Base-by-base conservation (phyloP, 1,284 basidiomycete genomes). In the Sanghuangporus weigelae region DNA sequence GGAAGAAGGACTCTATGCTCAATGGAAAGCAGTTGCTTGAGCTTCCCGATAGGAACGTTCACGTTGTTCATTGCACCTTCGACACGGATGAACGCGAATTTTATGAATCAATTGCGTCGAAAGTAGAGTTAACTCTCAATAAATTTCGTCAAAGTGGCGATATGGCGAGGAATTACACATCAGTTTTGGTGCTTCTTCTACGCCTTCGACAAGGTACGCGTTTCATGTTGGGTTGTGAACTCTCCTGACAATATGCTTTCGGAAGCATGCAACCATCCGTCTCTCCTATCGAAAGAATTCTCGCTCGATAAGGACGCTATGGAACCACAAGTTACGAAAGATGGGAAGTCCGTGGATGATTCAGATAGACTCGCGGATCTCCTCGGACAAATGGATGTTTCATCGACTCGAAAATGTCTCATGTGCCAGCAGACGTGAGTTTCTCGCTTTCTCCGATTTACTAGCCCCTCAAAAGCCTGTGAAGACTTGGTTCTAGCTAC, bases 21-120 rank as follows among this genome's bases (percentile, higher is more conserved):
- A 92, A 96, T 68, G 96, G 96, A 14, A 92, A 94, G 69, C 84
- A 86, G 0, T 81, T 99, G n/a, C 80, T 99, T 49, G 82, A 89
- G 38, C 82, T 99, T 0, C 97, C 96, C 0, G 81, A 81, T 31
- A 85, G 95, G 6, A 82, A 75, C 1, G 81, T 99, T 35, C 77
- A 91, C 12, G 77, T 95, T 40, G 79, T 97, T 0, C 79, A 85
- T 0, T 95, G 92, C 74, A 73, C 76, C 2, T 93, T 93, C 68
- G 87, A 90, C 65, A 64, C 76, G 0, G 82, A 88, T 0, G 96
- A 99, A 74, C 81, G 84, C 46, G 80, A 81, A 4, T 98, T 99
- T 75, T 99, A 99, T 73, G 74, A 79, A 7, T 82, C 84, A 0
- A 81, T 99, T 2, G 88, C 95, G 72, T 78, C 78, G 50, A 88